Base-by-base conservation (phyloP, 805 yeast species). In the Brettanomyces nanus region DNA sequence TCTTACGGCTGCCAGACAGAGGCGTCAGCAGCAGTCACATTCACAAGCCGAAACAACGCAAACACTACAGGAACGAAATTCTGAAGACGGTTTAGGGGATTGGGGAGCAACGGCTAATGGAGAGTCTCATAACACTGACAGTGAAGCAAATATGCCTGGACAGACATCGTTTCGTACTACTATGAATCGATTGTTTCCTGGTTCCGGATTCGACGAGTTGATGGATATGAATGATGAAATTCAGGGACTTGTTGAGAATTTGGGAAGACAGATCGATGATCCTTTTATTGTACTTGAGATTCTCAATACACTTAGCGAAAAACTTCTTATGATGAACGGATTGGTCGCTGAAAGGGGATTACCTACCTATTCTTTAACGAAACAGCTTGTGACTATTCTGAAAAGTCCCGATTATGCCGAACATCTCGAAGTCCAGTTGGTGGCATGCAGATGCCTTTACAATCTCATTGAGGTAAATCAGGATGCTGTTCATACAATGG, bases 391-490 rank as follows among this genome's bases (percentile, higher is more conserved):
- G 1, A 56, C 58, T 3, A 68, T 86, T 6, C 60, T 90, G 53
- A 65, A 66, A 13, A 77, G 75, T 43, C 80, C 85, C 0, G 31
- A 49, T 5, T 68, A 77, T 35, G 70, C 67, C 21, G 83, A 75
- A 17, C 81, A 82, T 45, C 61, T 85, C 35, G 96, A 90, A 52
- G 53, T 89, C n/a, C 90, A 83, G 51, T 60, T 90, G 31, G 80
- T 83, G 28, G 80, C 94, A 0, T 84, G 95, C 50, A 71, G 96
- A 35, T 84, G 95, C 52, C 62, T 89, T 14, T 82, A 83, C 55
- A 89, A 86, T 54, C 61, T 89, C 32, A 61, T 86, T 38, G 96
- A 86, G 52, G 80, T 82, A 9, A 71, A 80, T 46, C 75, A 76
- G 13, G 80, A 80, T 33, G 73, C 77, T 32, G 71, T 78, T 5